A percentile compares a stretch with the other conserved stretches of the same genome.
phyloP scores from a whole-genome alignment of 164 flowering plant genomes.

The Vitis cinerea region DNA sequence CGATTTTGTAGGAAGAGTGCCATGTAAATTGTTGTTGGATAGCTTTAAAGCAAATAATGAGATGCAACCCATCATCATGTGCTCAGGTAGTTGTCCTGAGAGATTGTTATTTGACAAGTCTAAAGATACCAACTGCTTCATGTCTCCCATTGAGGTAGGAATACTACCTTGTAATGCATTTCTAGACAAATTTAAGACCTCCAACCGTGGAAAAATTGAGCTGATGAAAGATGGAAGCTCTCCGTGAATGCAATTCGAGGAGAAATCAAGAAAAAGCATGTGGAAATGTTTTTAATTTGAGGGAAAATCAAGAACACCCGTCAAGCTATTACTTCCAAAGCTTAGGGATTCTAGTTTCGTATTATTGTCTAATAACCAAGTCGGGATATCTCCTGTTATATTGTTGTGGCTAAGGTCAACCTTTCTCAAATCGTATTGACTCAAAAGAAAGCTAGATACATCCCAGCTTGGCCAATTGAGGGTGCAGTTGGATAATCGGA shows the following conservation, averaged over 20 bases:
- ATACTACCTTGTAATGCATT: neutral
- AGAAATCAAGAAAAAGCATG: neutral
- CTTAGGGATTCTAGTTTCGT: neutral
- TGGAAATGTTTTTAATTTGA: neutral
- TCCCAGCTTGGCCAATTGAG: no score
- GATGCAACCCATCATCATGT: no score
- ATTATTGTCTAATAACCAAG: slow-evolving; percentile 24
- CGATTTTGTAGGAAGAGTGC: no score
- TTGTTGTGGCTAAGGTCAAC: slow-evolving; percentile 4
- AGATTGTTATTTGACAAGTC: no score
- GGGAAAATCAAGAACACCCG: slow-evolving; percentile 10
- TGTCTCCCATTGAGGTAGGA: neutral
- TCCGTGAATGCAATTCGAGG: slow-evolving; percentile 8
- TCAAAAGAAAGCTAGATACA: slow-evolving; percentile 10
- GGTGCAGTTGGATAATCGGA: no score
- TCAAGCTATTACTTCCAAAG: neutral
- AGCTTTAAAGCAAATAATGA: no score
- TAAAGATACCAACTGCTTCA: neutral
- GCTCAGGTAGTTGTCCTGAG: no score
- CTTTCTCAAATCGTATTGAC: slow-evolving; percentile 6
- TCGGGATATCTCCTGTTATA: slow-evolving; percentile 9
- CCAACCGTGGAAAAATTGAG: neutral
- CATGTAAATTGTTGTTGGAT: no score
- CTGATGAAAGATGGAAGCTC: neutral
- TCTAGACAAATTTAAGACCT: neutral